A percentile compares a stretch with the other conserved stretches of the same genome.
These are phyloP conservation scores for Termitomyces sp. DNA, from an alignment of 768 basidiomycete genomes.

Conservation along the genomic window DNA sequence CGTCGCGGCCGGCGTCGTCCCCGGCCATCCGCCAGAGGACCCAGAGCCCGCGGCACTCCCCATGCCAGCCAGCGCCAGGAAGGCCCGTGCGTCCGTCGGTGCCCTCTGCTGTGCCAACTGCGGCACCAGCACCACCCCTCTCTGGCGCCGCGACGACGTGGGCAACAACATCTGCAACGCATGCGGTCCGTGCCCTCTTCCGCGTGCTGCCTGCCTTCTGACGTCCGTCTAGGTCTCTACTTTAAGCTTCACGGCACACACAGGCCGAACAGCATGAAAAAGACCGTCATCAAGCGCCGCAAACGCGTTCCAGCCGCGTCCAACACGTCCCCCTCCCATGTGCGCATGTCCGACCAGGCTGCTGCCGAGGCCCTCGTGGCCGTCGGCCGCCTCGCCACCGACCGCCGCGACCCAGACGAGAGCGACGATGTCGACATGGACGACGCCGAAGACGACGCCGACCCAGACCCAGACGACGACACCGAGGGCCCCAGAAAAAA, in stretches of 20 bases:
- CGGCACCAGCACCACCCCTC: conserved; percentile 83
- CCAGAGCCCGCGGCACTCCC: conserved; percentile 10
- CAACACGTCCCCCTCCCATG: conserved; percentile 22
- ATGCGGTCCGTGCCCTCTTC: conserved; percentile 67
- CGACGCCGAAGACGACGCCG: conserved; percentile 33
- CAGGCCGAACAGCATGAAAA: conserved; percentile 98
- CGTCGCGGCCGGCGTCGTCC: conserved; percentile 19
- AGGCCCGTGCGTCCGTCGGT: conserved; percentile 49
- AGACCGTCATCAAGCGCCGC: conserved; percentile 96
- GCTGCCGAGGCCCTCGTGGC: conserved; percentile 88
- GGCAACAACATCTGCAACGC: conserved; percentile 96
- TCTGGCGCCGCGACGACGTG: conserved; percentile 87
- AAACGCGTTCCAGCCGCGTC: conserved; percentile 96
- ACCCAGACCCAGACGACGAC: conserved; percentile 39
- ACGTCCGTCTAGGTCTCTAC: conserved; percentile 70
- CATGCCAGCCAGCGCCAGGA: conserved; percentile 24
- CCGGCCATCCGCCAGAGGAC: conserved; percentile 2
- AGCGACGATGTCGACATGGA: conserved; percentile 42
- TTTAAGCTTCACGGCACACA: conserved; percentile 98
- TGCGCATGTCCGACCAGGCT: conserved; percentile 72
- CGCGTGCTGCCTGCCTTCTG: conserved; percentile 16
- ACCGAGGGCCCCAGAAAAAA: conserved; percentile 50
- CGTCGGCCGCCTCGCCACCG: conserved; percentile 56
- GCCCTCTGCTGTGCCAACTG: conserved; percentile 86
- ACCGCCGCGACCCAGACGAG: conserved; percentile 32